Conservation (phyloP, 805 yeast genomes). For the Maudiozyma saulgeensis region DNA sequence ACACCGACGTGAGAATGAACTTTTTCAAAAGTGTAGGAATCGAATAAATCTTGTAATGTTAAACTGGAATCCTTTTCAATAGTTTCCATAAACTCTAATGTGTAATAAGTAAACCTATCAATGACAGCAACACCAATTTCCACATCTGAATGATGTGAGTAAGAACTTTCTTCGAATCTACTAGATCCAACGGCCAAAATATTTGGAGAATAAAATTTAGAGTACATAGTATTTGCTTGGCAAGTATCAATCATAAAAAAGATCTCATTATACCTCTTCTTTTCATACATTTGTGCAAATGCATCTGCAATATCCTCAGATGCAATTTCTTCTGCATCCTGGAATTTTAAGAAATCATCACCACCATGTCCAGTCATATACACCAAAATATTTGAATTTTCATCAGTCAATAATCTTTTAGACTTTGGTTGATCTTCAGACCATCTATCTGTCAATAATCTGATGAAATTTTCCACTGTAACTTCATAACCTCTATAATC, state of each 20-base stretch:
- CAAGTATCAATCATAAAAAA: conserved; percentile 98
- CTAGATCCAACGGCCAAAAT: conserved; percentile 89
- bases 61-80: conserved; percentile 64
- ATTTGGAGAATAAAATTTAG: conserved; percentile 85
- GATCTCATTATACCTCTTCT: conserved; percentile 88
- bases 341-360: conserved; percentile 91
- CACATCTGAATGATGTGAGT: conserved; percentile 90
- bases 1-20: conserved; percentile 94
- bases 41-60: conserved; percentile 78
- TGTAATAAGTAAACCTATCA: conserved; percentile 90
- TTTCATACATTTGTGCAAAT: conserved; percentile 92
- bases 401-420: conserved; percentile 84
- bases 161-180: conserved; percentile 77
- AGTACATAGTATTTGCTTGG: conserved; percentile 97
- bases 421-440: conserved; percentile 88
- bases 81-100: conserved; percentile 76
- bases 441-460: conserved; percentile 92
- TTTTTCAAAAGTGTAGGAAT: conserved; percentile 70
- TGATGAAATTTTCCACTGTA: conserved; percentile 91
- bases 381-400: conserved; percentile 84
- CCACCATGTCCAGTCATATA: conserved; percentile 99
- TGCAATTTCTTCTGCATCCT: conserved; percentile 96
- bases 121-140: conserved; percentile 97
- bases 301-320: conserved; percentile 96
- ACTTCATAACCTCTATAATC: conserved; percentile 97